Evolutionary conservation across 257 asterid genomes (phyloP).

Genomic region (Solanum chilense): DNA sequence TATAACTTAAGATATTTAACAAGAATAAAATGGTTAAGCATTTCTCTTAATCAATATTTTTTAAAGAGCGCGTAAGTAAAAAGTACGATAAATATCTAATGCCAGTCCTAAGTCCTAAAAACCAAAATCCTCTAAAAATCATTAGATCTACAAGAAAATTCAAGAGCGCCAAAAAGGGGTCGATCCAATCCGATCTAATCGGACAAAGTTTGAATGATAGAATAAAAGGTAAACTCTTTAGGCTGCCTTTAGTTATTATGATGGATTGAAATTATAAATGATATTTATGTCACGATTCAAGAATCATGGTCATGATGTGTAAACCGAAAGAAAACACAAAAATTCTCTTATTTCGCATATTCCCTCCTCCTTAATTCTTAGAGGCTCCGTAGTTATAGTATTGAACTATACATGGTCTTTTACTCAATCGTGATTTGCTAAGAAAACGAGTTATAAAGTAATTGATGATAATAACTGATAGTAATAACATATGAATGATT

Average conservation of each 20-base stretch:
- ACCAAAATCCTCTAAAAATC: not conserved
- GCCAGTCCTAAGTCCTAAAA: not conserved
- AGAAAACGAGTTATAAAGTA: not conserved
- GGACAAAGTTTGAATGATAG: not conserved
- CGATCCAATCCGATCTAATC: rapidly evolving
- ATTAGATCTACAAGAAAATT: no score
- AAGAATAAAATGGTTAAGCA: no score
- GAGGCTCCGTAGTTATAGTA: not conserved
- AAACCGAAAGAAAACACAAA: no score
- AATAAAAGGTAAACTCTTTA: not conserved
- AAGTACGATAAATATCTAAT: not conserved
- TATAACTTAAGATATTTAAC: no score
- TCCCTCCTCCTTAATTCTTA: not conserved
- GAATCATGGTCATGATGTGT: no score
- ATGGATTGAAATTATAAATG: not conserved
- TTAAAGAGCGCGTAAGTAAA: not conserved
- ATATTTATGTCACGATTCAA: not conserved
- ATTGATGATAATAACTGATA: not conserved
- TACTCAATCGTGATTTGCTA: not conserved
- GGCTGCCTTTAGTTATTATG: not conserved
- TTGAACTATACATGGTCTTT: not conserved
- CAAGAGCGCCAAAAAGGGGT: no score
- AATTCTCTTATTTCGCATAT: not conserved
- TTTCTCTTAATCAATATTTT: not conserved
- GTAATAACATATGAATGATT: not conserved